Evolutionary conservation across 805 yeast genomes (phyloP).

Genomic region (Pichia ethanolica): DNA sequence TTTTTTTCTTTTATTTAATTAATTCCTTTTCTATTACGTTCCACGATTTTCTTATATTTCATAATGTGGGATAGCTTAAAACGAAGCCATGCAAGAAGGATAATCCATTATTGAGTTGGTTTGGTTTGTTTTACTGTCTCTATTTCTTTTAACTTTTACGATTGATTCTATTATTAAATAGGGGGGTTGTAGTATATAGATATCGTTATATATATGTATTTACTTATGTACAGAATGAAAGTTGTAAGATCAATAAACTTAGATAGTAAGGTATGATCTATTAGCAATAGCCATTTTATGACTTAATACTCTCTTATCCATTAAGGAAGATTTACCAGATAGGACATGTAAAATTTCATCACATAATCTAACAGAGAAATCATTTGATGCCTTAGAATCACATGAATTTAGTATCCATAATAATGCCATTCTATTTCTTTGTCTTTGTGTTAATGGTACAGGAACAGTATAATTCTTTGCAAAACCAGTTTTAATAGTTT

Average conservation of each 20-base stretch:
- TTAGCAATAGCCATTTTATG: constrained; percentile 85
- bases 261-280: constrained; percentile 52
- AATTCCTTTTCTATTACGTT: no score
- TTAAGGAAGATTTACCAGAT: constrained; percentile 74
- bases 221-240: constrained; percentile 3
- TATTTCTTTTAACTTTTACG: no score
- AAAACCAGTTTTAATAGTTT: constrained; percentile 72
- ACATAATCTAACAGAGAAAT: constrained; percentile 79
- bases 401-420: constrained; percentile 86
- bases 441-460: constrained; percentile 71
- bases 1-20: no score
- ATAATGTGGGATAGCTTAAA: no score
- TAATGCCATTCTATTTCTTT: constrained; percentile 81
- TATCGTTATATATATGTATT: background rate
- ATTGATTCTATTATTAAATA: no score
- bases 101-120: no score
- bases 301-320: constrained; percentile 73
- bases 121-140: no score
- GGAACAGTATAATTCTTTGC: constrained; percentile 83
- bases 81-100: no score
- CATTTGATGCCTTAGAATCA: constrained; percentile 67
- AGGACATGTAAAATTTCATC: constrained; percentile 79
- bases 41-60: no score
- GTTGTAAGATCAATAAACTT: background rate
- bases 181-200: background rate